Percentiles rank a stretch among this genome's conserved stretches.
phyloP scores from a whole-genome alignment of 352 stramenopile genomes.

The Pythium apleroticum region DNA sequence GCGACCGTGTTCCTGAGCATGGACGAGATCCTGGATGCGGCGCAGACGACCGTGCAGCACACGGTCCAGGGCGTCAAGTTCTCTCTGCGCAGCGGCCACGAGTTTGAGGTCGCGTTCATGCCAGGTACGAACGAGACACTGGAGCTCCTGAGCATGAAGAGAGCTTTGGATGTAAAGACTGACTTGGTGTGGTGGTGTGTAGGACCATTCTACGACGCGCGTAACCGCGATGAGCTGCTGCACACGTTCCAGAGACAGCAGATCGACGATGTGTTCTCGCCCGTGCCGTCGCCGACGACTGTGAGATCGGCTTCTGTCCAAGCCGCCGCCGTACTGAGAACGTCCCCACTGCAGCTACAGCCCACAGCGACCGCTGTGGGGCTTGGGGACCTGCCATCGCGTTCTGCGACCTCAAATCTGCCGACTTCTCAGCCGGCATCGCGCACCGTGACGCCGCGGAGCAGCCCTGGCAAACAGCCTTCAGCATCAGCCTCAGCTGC shows the following conservation, averaged over 20 bases:
- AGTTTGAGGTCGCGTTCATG: conserved; percentile 68
- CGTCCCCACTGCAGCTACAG: neutral
- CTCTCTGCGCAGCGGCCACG: conserved; percentile 29
- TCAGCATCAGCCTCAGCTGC: neutral
- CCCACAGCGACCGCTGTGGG: neutral
- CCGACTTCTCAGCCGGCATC: neutral
- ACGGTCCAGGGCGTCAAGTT: conserved; percentile 42
- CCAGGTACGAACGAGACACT: conserved; percentile 32
- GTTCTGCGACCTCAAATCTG: conserved; percentile 2
- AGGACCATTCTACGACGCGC: conserved; percentile 35
- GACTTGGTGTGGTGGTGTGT: too few species aligned
- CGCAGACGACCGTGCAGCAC: conserved; percentile 44
- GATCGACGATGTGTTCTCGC: conserved; percentile 24
- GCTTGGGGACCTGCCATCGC: neutral
- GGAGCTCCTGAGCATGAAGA: neutral
- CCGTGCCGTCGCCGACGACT: conserved; percentile 3
- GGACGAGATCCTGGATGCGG: conserved; percentile 29
- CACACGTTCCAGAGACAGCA: conserved; percentile 17
- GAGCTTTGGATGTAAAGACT: neutral
- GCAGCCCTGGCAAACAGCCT: neutral
- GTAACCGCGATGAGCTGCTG: conserved; percentile 51
- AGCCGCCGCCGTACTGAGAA: neutral
- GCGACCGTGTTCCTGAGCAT: conserved; percentile 38
- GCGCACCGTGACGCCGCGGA: neutral
- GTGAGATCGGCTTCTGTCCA: neutral